Evolutionary conservation across 306 rosid genomes (phyloP).

Genomic region (Mimosa bimucronata): DNA sequence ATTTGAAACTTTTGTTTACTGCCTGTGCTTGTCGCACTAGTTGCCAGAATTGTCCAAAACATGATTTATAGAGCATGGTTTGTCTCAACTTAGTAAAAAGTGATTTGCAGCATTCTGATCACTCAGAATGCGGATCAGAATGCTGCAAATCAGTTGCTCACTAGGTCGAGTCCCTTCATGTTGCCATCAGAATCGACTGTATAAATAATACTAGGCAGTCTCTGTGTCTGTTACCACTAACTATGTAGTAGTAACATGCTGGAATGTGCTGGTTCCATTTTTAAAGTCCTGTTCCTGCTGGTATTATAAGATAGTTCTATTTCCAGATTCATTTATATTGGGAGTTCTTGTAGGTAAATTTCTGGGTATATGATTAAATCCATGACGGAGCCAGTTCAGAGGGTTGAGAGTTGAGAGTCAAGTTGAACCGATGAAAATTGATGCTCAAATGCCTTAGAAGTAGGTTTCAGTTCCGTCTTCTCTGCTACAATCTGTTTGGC

Average conservation of each 20-base stretch:
- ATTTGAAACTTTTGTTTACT: background rate
- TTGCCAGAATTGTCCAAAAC: background rate
- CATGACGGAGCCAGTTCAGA: background rate
- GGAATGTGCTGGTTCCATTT: background rate
- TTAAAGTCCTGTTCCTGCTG: background rate
- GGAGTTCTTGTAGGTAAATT: background rate
- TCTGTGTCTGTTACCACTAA: background rate
- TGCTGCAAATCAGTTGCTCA: background rate
- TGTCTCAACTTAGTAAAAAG: background rate
- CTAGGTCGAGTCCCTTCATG: background rate
- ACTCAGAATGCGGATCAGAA: too few relatives aligned
- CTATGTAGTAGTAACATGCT: background rate
- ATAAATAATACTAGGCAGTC: background rate
- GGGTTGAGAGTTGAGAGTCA: background rate
- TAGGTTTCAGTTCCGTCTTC: background rate
- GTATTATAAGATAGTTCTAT: background rate
- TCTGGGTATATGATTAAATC: background rate
- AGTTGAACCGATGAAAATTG: constrained; percentile 4
- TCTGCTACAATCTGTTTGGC: background rate
- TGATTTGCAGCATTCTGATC: background rate
- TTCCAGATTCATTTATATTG: too few relatives aligned
- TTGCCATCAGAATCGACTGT: background rate
- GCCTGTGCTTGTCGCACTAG: background rate
- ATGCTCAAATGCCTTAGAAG: background rate
- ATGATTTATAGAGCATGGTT: background rate